These are phyloP conservation scores for Tremella mesenterica DNA, from an alignment of 768 basidiomycete genomes.

Conservation along the genomic window DNA sequence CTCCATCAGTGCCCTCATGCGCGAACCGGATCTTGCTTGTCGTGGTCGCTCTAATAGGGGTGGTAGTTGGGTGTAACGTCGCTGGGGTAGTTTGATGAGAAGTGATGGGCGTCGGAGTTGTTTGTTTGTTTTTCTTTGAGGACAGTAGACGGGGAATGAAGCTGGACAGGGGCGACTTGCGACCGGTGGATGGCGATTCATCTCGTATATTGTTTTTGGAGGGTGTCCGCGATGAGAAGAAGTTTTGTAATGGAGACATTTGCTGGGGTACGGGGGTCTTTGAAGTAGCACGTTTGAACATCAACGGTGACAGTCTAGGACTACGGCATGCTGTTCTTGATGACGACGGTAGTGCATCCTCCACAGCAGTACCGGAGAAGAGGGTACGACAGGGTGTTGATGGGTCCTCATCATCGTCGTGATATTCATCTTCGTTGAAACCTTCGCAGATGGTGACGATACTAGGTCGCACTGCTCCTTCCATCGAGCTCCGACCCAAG, in stretches of 20 bases:
- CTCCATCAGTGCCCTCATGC: not conserved
- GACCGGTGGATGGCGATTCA: not conserved
- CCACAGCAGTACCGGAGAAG: slow-evolving; percentile 5
- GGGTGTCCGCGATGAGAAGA: not conserved
- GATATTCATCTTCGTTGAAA: slow-evolving; percentile 7
- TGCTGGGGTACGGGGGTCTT: not conserved
- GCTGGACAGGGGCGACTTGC: slow-evolving; percentile 13
- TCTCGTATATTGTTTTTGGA: not conserved
- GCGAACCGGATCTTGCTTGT: not conserved
- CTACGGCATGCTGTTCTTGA: slow-evolving; percentile 3
- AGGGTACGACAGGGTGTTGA: slow-evolving; percentile 21
- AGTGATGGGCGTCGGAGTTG: not conserved
- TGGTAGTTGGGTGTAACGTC: not conserved
- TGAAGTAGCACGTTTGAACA: not conserved
- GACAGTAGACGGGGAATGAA: slow-evolving; percentile 28
- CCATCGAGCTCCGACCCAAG: slow-evolving; percentile 25
- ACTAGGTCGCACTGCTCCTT: slow-evolving; percentile 17
- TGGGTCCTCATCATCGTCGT: slow-evolving; percentile 16
- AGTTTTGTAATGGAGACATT: not conserved
- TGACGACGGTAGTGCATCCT: slow-evolving; percentile 7
- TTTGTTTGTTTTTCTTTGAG: slow-evolving; percentile 18
- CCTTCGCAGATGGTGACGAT: slow-evolving; percentile 21
- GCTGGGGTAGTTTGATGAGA: not conserved
- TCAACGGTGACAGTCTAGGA: slow-evolving; percentile 3
- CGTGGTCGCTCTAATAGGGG: not conserved